Percentiles rank a stretch among this genome's conserved stretches.
phyloP scores from a whole-genome alignment of 1,284 basidiomycete species.

The Exobasidium cylindrosporum region DNA sequence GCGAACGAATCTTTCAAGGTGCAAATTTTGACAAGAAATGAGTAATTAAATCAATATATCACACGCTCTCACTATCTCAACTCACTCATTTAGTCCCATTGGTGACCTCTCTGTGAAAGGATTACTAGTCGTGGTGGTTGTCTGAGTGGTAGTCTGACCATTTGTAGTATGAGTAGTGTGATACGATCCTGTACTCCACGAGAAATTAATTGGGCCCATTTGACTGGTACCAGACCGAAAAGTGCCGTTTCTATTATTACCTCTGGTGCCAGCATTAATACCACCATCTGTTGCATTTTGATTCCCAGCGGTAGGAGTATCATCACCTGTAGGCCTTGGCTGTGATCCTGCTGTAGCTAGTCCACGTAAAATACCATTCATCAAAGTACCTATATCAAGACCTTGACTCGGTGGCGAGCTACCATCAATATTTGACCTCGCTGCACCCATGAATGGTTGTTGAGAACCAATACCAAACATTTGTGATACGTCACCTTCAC shows the following conservation, averaged over 20 bases:
- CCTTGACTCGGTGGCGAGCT: not conserved
- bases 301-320: not conserved
- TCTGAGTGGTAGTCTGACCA: not conserved
- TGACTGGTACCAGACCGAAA: not conserved
- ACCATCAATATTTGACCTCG: not conserved
- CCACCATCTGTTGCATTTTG: not conserved
- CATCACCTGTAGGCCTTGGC: not conserved
- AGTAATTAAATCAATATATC: not conserved
- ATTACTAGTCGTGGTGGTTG: not conserved
- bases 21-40: not conserved
- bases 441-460: not conserved
- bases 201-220: slow-evolving; percentile 1
- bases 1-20: not conserved
- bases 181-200: slow-evolving; percentile 8
- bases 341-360: not conserved
- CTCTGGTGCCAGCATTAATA: not conserved
- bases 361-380: not conserved
- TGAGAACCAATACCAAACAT: not conserved
- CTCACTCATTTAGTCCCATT: slow-evolving; percentile 1
- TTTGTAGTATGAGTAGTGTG: not conserved
- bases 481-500: not conserved
- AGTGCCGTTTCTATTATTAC: not conserved
- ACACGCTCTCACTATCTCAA: not conserved
- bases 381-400: not conserved
- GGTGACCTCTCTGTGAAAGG: slow-evolving; percentile 7